Evolutionary conservation across 2,329 filamentous ascomycete species (phyloP), one percentile per base, ranked within the genome.

Genomic region (Lasiodiplodia sp.): DNA sequence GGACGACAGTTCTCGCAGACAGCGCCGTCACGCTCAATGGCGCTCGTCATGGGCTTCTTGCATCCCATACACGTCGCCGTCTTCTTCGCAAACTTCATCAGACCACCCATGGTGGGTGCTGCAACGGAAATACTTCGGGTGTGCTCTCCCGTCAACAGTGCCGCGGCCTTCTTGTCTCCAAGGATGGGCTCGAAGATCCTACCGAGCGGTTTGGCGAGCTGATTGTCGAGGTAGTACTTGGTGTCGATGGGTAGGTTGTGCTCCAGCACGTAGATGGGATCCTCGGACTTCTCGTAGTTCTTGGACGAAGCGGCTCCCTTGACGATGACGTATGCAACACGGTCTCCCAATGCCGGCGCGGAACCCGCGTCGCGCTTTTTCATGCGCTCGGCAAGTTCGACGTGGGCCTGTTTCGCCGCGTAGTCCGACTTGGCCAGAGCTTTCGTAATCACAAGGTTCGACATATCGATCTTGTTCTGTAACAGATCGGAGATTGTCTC

Each of bases 11-110:
- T 89, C 18, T 88, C 86, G 79, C 96, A 99, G 16, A 98, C 93
- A 0, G 96, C 96, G 4, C 95, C 95, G 5, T 87, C 88, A 72
- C 87, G 89, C 81, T 97, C 95, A 56, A 92, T 87, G 73, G 92
- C 92, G 69, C 89, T 89, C 7, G 88, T 90, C 62, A 99, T 86
- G 3, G 96, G 96, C 80, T 97, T 97, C 87, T 98, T 99, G 88
- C 96, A 99, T 3, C 94, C 96, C 92, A 99, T 97, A 80, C 96
- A 99, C 0, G 96, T 98, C 82, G 94, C 90, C 3, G 96, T 99
- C 84, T 97, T 97, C 84, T 97, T 97, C 40, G 96, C 88, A 78
- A 98, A 99, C 82, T 97, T 97, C 96, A 99, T 99, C 71, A 99
- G 84, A 0, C 96, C 96, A 68, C 96, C 96, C 70, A 97, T 88